Percentiles rank a stretch among this genome's conserved stretches.
These are phyloP conservation scores for Nymphaea thermarum DNA, from an alignment of 164 flowering plant genomes.

Conservation along the genomic window DNA sequence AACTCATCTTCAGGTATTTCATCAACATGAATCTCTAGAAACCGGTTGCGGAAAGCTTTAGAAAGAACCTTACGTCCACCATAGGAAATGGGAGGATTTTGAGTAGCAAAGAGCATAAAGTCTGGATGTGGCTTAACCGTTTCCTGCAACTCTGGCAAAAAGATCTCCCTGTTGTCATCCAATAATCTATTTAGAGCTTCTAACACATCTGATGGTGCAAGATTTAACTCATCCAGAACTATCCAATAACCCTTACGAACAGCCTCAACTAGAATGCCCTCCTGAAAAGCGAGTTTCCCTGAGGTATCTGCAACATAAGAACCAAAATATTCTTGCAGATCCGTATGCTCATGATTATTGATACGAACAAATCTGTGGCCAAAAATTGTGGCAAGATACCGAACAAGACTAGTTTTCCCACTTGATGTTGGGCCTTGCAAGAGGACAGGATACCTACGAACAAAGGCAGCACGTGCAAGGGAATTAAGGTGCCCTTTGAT, in stretches of 20 bases:
- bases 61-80: constrained; percentile 97
- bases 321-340: constrained; percentile 92
- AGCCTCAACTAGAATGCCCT: constrained; percentile 87
- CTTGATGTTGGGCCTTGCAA: constrained; percentile 99
- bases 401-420: constrained; percentile 97
- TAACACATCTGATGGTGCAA: constrained; percentile 94
- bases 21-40: constrained; percentile 95
- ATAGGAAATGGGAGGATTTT: constrained; percentile 88
- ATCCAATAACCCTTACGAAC: constrained; percentile 87
- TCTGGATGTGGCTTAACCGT: constrained; percentile 69
- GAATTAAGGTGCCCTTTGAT: constrained; percentile 57
- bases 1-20: constrained; percentile 87
- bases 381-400: constrained; percentile 73
- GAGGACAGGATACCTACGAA: constrained; percentile 83
- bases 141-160: constrained; percentile 77
- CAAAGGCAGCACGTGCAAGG: constrained; percentile 63
- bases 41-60: constrained; percentile 93
- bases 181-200: constrained; percentile 89
- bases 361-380: constrained; percentile 87
- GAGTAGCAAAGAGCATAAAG: constrained; percentile 99
- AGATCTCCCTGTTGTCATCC: constrained; percentile 94
- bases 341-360: constrained; percentile 97
- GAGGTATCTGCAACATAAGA: constrained; percentile 63
- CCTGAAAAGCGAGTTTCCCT: constrained; percentile 86
- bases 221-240: constrained; percentile 93